Conservation (phyloP, 2,329 filamentous ascomycete species). For the Pseudogymnoascus sp. region DNA sequence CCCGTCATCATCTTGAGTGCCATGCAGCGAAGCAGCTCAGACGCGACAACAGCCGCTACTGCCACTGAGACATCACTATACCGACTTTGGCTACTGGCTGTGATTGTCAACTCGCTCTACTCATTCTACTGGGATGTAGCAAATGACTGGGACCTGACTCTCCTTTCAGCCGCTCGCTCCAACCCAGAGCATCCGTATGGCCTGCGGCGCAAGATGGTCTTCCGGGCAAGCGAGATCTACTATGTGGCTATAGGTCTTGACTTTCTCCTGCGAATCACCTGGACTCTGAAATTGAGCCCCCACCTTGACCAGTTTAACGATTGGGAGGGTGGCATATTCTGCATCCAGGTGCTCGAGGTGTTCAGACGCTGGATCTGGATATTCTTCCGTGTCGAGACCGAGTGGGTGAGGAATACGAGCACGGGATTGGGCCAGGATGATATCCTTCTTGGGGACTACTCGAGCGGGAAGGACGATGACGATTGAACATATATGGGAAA, state of each 20-base stretch:
- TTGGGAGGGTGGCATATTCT: constrained; percentile 79
- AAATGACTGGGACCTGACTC: constrained; percentile 91
- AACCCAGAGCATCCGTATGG: constrained; percentile 65
- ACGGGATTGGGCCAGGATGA: constrained; percentile 53
- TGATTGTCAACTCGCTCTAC: constrained; percentile 78
- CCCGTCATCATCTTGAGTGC: constrained; percentile 79
- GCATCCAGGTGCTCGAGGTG: constrained; percentile 81
- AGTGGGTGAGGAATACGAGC: constrained; percentile 62
- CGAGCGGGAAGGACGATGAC: constrained; percentile 57
- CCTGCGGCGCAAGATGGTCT: constrained; percentile 64
- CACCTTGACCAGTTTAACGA: constrained; percentile 78
- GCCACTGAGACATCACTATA: constrained; percentile 39
- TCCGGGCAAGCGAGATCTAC: constrained; percentile 67
- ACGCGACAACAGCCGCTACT: constrained; percentile 29
- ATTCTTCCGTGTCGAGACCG: constrained; percentile 89
- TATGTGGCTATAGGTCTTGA: constrained; percentile 75
- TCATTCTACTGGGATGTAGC: constrained; percentile 98
- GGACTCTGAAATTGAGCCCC: constrained; percentile 79
- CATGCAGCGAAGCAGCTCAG: constrained; percentile 55
- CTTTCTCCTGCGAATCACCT: constrained; percentile 76
- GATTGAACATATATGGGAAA: constrained; percentile 18
- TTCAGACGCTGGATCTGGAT: constrained; percentile 92
- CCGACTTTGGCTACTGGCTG: constrained; percentile 60
- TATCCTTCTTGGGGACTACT: constrained; percentile 66
- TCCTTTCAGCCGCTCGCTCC: constrained; percentile 56